Conservation (phyloP, 169 alveolate species). For the Eimeria zaria region DNA sequence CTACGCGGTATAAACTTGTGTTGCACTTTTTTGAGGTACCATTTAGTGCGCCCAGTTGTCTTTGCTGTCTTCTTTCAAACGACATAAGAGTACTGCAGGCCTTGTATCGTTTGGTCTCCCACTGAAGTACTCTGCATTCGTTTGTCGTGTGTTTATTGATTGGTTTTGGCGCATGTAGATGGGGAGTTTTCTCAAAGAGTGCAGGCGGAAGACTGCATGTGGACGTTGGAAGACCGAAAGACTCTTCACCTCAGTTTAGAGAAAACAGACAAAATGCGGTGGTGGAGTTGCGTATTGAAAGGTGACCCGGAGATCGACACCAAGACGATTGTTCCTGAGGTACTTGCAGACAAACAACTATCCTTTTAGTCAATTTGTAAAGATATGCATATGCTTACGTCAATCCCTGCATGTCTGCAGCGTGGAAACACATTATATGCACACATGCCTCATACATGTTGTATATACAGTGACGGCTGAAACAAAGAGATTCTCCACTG, state of each 20-base stretch:
- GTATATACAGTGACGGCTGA: not conserved
- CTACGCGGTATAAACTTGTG: not conserved
- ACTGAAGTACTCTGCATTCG: not conserved
- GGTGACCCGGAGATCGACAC: conserved; percentile 98
- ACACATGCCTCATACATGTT: not conserved
- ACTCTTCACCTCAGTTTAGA: conserved; percentile 94
- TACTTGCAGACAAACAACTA: not conserved
- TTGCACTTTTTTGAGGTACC: not conserved
- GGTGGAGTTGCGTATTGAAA: conserved; percentile 98
- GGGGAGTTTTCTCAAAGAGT: conserved; percentile 96
- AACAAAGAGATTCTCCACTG: not conserved
- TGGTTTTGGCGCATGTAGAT: conserved; percentile 67
- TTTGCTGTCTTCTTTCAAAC: not conserved
- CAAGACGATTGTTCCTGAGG: conserved; percentile 98
- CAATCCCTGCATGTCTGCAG: not conserved
- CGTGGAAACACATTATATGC: too few species aligned
- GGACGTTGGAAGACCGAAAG: conserved; percentile 97
- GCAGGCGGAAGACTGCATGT: conserved; percentile 96
- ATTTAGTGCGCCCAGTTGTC: not conserved
- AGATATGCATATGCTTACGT: not conserved
- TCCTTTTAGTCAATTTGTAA: not conserved
- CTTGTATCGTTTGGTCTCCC: conserved; percentile 85
- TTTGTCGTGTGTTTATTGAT: not conserved
- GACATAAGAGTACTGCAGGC: not conserved
- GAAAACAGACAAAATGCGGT: conserved; percentile 95